Evolutionary conservation across 2,329 filamentous ascomycete species (phyloP).

Genomic region (Nemania serpens): DNA sequence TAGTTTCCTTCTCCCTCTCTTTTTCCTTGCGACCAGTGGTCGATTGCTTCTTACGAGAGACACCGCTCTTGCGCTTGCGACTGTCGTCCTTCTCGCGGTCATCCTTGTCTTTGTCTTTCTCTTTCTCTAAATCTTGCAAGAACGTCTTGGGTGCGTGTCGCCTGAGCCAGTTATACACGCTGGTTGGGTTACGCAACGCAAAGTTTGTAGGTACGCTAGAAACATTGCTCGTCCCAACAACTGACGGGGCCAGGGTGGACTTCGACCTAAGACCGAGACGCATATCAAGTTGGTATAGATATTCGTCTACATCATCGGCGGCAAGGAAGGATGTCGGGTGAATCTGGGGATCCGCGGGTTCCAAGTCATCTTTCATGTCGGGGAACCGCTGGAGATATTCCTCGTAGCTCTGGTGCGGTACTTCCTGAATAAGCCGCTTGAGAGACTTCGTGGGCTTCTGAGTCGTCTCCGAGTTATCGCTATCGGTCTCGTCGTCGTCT

Average conservation of each 20-base stretch:
- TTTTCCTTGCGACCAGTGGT: slow-evolving; percentile 41
- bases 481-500: slow-evolving; percentile 47
- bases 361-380: slow-evolving; percentile 54
- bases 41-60: slow-evolving; percentile 47
- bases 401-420: slow-evolving; percentile 56
- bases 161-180: slow-evolving; percentile 94
- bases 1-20: slow-evolving; percentile 41
- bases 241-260: slow-evolving; percentile 58
- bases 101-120: slow-evolving; percentile 48
- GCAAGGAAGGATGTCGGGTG: slow-evolving; percentile 70
- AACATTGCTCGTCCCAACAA: slow-evolving; percentile 42
- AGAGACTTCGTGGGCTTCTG: slow-evolving; percentile 53
- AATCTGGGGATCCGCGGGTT: slow-evolving; percentile 55
- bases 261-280: slow-evolving; percentile 50
- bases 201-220: slow-evolving; percentile 48
- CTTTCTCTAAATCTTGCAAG: slow-evolving; percentile 71
- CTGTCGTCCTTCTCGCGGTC: slow-evolving; percentile 44
- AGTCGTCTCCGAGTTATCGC: slow-evolving; percentile 47
- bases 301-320: slow-evolving; percentile 73
- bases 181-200: slow-evolving; percentile 78
- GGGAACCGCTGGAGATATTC: slow-evolving; percentile 69
- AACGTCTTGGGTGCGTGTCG: slow-evolving; percentile 84
- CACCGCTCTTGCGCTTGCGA: slow-evolving; percentile 41
- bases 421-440: slow-evolving; percentile 54
- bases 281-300: slow-evolving; percentile 68